Conservation (phyloP, 2,329 filamentous ascomycete species). For the Diaporthe citri region DNA sequence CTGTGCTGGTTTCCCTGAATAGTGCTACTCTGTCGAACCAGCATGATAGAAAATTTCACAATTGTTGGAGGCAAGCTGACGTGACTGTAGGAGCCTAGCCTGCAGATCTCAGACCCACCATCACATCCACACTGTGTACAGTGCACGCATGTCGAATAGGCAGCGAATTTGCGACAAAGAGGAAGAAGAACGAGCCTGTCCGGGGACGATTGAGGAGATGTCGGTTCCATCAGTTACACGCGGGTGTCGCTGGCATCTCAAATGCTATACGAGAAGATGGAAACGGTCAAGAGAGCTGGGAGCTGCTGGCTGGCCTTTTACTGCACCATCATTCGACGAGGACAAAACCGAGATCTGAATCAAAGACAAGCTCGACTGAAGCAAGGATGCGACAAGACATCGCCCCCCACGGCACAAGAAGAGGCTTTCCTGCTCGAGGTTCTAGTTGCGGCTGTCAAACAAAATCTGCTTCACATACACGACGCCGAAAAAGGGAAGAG, state of each 20-base stretch:
- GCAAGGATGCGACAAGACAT: conserved; percentile 77
- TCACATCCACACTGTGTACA: too few relatives aligned
- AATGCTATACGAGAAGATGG: conserved; percentile 84
- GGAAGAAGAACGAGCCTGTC: too few relatives aligned
- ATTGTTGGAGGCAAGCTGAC: too few relatives aligned
- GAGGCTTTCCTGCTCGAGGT: conserved; percentile 90
- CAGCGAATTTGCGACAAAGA: too few relatives aligned
- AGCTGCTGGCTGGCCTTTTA: conserved; percentile 88
- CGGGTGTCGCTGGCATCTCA: conserved; percentile 89
- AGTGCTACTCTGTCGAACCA: too few relatives aligned
- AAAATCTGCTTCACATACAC: conserved; percentile 74
- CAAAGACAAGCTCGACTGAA: conserved; percentile 58
- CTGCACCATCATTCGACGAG: conserved; percentile 89
- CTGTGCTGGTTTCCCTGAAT: too few relatives aligned
- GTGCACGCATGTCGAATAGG: too few relatives aligned
- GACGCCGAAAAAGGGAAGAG: conserved; percentile 74
- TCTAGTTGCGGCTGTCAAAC: conserved; percentile 84
- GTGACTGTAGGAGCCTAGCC: too few relatives aligned
- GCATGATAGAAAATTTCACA: too few relatives aligned
- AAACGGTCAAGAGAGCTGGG: conserved; percentile 87
- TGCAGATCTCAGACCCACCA: too few relatives aligned
- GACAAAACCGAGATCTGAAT: conserved; percentile 58
- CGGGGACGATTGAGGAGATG: too few relatives aligned
- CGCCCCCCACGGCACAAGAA: conserved; percentile 78
- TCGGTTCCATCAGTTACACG: conserved; percentile 62